Evolutionary conservation across 1,284 basidiomycete species (phyloP).

Genomic region (Trichosporon sp.): DNA sequence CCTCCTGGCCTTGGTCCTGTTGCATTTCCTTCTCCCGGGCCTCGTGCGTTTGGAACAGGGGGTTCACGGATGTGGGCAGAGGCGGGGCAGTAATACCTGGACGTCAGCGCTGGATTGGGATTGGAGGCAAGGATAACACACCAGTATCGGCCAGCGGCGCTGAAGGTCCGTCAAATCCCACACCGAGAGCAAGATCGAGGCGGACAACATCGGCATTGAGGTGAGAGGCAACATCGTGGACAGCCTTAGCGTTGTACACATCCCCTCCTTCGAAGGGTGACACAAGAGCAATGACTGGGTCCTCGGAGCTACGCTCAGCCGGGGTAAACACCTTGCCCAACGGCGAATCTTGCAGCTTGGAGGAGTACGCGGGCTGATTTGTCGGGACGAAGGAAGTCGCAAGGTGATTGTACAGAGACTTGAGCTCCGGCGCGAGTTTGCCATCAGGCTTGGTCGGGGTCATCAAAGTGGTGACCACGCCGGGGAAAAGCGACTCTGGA

Average conservation of each 20-base stretch:
- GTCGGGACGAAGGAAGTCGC: slow-evolving; percentile 19
- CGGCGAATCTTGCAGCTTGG: slow-evolving; percentile 1
- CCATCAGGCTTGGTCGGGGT: slow-evolving; percentile 7
- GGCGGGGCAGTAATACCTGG: slow-evolving; percentile 24
- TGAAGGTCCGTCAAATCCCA: slow-evolving; percentile 62
- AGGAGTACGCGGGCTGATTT: slow-evolving; percentile 16
- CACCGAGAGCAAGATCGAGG: slow-evolving; percentile 58
- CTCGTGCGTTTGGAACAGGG: slow-evolving; percentile 64
- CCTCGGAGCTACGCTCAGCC: slow-evolving; percentile 3
- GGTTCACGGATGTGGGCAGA: slow-evolving; percentile 22
- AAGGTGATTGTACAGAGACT: slow-evolving; percentile 22
- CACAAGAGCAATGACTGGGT: slow-evolving; percentile 69
- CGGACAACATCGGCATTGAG: slow-evolving; percentile 73
- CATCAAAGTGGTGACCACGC: slow-evolving; percentile 17
- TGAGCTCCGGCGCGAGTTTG: slow-evolving; percentile 13
- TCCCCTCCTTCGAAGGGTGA: slow-evolving; percentile 81
- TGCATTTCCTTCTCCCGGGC: slow-evolving; percentile 10
- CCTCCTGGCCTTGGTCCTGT: slow-evolving; percentile 13
- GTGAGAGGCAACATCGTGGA: slow-evolving; percentile 66
- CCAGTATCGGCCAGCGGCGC: slow-evolving; percentile 62
- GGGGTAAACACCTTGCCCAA: background rate
- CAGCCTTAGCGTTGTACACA: slow-evolving; percentile 69
- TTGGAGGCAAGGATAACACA: slow-evolving; percentile 49
- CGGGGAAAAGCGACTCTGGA: slow-evolving; percentile 11
- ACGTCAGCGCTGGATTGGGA: slow-evolving; percentile 2